These are phyloP conservation scores for Cyclotella kingstonii DNA, from an alignment of 108 stramenopile species.

Conservation along the genomic window DNA sequence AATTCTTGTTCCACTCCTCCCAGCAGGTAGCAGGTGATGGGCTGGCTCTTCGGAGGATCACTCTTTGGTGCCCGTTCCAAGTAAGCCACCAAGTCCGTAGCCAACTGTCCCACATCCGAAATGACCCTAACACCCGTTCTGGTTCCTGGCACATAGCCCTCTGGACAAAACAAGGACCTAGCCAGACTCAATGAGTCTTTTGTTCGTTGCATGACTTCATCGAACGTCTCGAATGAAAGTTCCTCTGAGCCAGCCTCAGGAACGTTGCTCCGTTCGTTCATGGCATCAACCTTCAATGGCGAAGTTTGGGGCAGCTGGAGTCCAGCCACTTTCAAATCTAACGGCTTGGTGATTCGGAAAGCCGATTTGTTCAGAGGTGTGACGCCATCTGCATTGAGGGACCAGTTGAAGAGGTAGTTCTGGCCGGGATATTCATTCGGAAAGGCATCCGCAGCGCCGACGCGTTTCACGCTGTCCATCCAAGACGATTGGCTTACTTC, in stretches of 20 bases:
- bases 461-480: slow-evolving; percentile 63
- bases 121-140: slow-evolving; percentile 75
- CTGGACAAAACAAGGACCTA: slow-evolving; percentile 75
- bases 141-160: slow-evolving; percentile 81
- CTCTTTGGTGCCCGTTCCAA: slow-evolving; percentile 76
- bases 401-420: slow-evolving; percentile 88
- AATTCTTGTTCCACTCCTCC: slow-evolving; percentile 62
- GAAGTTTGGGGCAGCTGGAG: slow-evolving; percentile 52
- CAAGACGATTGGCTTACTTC: background rate
- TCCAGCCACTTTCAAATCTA: slow-evolving; percentile 81
- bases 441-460: slow-evolving; percentile 58
- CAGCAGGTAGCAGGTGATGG: slow-evolving; percentile 77
- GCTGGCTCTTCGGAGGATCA: slow-evolving; percentile 60
- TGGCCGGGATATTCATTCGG: slow-evolving; percentile 88
- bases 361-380: slow-evolving; percentile 80
- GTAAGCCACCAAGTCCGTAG: slow-evolving; percentile 72
- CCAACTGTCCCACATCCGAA: slow-evolving; percentile 58
- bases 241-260: slow-evolving; percentile 79
- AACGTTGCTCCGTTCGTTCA: slow-evolving; percentile 43
- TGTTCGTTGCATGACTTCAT: slow-evolving; percentile 61
- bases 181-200: slow-evolving; percentile 68
- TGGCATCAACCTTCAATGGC: slow-evolving; percentile 63
- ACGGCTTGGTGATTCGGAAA: slow-evolving; percentile 85
- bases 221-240: slow-evolving; percentile 75
- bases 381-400: slow-evolving; percentile 82